Percentiles rank a stretch among this genome's conserved stretches.
phyloP scores from a whole-genome alignment of 768 basidiomycete species.

The Termitomyces sp. region DNA sequence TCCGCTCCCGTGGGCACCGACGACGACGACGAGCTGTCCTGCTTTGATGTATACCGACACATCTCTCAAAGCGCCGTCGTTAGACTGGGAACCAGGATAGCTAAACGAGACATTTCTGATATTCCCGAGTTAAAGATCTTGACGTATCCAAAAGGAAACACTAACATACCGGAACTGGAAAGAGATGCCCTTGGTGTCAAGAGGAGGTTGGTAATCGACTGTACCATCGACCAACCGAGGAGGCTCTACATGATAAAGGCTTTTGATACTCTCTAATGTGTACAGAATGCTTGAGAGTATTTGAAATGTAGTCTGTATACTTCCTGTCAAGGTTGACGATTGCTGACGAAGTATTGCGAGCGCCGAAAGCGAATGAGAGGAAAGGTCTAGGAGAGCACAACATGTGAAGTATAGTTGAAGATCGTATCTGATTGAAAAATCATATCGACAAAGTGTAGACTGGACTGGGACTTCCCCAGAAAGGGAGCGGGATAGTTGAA shows the following conservation, averaged over 20 bases:
- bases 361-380: constrained; percentile 28
- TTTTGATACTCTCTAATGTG: constrained; percentile 20
- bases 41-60: constrained; percentile 37
- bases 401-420: constrained; percentile 31
- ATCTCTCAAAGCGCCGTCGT: constrained; percentile 26
- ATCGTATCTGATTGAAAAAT: background rate
- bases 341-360: constrained; percentile 36
- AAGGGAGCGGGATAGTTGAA: constrained; percentile 10
- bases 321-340: constrained; percentile 19
- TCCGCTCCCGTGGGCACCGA: constrained; percentile 50
- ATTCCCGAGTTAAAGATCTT: background rate
- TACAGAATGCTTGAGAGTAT: constrained; percentile 14
- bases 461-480: constrained; percentile 22
- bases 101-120: constrained; percentile 45
- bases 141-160: background rate
- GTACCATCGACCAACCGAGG: constrained; percentile 20
- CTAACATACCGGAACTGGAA: constrained; percentile 20
- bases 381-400: constrained; percentile 22
- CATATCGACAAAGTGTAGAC: background rate
- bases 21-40: constrained; percentile 47
- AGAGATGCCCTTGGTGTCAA: constrained; percentile 18
- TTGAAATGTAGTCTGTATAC: constrained; percentile 14
- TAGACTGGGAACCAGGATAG: constrained; percentile 37
- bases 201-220: constrained; percentile 15
- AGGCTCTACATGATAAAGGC: constrained; percentile 20